phyloP scores from a whole-genome alignment of 2,329 filamentous ascomycete species.

The Pyricularia pennisetigena region DNA sequence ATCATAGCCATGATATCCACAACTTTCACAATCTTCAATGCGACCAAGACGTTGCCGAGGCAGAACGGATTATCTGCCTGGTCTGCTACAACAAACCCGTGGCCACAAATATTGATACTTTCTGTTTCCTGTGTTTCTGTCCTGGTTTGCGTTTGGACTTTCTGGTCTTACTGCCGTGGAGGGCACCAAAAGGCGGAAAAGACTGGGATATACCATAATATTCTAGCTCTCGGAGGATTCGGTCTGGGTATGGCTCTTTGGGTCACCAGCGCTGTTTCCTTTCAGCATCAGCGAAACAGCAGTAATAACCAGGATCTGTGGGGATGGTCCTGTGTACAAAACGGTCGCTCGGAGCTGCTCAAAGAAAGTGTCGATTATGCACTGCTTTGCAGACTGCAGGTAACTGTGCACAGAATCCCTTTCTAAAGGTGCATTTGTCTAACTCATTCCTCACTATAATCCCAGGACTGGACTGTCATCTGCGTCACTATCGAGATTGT shows the following conservation, averaged over 20 bases:
- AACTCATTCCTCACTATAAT: too few relatives aligned
- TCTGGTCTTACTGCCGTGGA: slow-evolving; percentile 78
- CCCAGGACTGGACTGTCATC: slow-evolving; percentile 84
- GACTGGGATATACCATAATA: slow-evolving; percentile 87
- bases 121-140: slow-evolving; percentile 73
- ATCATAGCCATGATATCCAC: slow-evolving; percentile 82
- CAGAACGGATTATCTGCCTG: slow-evolving; percentile 79
- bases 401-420: slow-evolving; percentile 22
- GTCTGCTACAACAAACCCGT: slow-evolving; percentile 68
- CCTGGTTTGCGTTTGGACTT: slow-evolving; percentile 65
- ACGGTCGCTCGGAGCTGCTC: slow-evolving; percentile 70
- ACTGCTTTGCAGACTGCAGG: slow-evolving; percentile 81
- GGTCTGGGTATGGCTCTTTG: slow-evolving; percentile 89
- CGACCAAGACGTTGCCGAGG: slow-evolving; percentile 63
- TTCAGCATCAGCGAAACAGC: slow-evolving; percentile 68
- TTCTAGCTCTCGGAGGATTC: slow-evolving; percentile 90
- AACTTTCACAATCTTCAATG: slow-evolving; percentile 87
- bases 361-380: slow-evolving; percentile 74
- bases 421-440: slow-evolving; percentile 14
- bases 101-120: slow-evolving; percentile 84
- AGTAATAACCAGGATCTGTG: slow-evolving; percentile 81
- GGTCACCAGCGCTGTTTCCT: slow-evolving; percentile 73
- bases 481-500: slow-evolving; percentile 97
- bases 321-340: slow-evolving; percentile 96
- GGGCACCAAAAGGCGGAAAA: slow-evolving; percentile 87